Base-by-base conservation (phyloP, 192 early-diverging fungal species). In the Podila minutissima region DNA sequence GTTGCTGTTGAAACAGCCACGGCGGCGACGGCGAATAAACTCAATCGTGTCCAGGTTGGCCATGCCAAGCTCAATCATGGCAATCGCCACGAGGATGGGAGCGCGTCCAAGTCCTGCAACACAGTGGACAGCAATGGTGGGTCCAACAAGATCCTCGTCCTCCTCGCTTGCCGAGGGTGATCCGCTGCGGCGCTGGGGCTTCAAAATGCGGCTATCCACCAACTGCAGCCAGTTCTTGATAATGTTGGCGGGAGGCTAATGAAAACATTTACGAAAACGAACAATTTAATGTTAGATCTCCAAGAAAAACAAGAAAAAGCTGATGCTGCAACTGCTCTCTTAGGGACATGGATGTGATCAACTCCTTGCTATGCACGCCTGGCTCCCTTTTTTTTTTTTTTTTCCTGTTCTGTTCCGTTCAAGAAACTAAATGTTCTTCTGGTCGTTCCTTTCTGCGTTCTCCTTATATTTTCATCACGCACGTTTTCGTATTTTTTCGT, bases 71-170 rank as follows among this genome's bases (percentile, higher is more conserved):
- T 95, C 94, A 64, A 96, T 91, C 59, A 96, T 73, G 5, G 92
- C 93, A 72, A 95, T 84, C 0, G 93, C 93, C 11, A 94, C 97
- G 12, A 99, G 86, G 20, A 97, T 92, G 2, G 97, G 97, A 5
- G 97, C 97, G 29, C 97, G 93, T 8, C 97, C 97, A 8, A 98
- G 89, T 31, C 97, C 97, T 6, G 97, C 95, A 24, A 98, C 97
- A 75, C 97, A 98, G 74, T 98, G 97, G 7, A 97, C 92, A 2
- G 95, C 96, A 67, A 94, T 93, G 1, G 92, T 94, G 20, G 88
- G 87, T 0, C 75, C 59, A 9, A 64, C 67, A 24, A 61, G 64
- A 12, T 66, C 69, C 17, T 38, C 66, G 32, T 84, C 72, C 33
- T 84, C 74, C 50, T 67, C 70, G 22, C 55, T 63, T 20, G 83